Evolutionary conservation across 768 basidiomycete species (phyloP), one percentile per base, ranked within the genome.

Genomic region (Naganishia onofrii): DNA sequence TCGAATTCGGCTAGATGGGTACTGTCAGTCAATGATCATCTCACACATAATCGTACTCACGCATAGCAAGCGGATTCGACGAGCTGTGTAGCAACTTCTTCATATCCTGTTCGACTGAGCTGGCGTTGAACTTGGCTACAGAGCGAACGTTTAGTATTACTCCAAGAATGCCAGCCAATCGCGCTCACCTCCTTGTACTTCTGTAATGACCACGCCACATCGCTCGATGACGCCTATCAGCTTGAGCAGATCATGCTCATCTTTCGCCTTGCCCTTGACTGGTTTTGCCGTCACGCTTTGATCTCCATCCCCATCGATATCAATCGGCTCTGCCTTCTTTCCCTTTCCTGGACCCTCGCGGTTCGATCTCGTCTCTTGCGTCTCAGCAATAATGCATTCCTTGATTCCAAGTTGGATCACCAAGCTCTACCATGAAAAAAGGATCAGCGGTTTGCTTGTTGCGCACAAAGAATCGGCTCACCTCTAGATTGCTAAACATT

Each of bases 351-450:
- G 19, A 19, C 34, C 53, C 17, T 38, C 42, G 21, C 70, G 70
- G 38, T 23, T 34, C 4, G 23, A 28, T 38, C 63, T 71, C 6
- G 70, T 72, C 29, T 64, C 71, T 54, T 34, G 28, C 6, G 71
- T 60, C 31, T 72, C 71, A 26, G 52, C 60, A 84, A 98, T 83
- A 66, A 98, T 85, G 3, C 92, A 93, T 81, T 99, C 96, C 79
- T 98, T 98, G n/a, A 93, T 91, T 0, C 92, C 93, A 1, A 98
- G 86, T 79, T 99, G 96, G 70, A 98, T 98, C 42, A 97, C 83
- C 38, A 98, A 85, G 1, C 93, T 93, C 95, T 97, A 75, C 9
- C 29, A 19, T n/a, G n/a, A 55, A 32, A 9, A 42, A 58, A 19
- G 34, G n/a, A 23, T 57, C 44, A 56, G 56, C 28, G 21, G 36